These are phyloP conservation scores for Dryas octopetala DNA, from an alignment of 306 rosid species.

Conservation along the genomic window DNA sequence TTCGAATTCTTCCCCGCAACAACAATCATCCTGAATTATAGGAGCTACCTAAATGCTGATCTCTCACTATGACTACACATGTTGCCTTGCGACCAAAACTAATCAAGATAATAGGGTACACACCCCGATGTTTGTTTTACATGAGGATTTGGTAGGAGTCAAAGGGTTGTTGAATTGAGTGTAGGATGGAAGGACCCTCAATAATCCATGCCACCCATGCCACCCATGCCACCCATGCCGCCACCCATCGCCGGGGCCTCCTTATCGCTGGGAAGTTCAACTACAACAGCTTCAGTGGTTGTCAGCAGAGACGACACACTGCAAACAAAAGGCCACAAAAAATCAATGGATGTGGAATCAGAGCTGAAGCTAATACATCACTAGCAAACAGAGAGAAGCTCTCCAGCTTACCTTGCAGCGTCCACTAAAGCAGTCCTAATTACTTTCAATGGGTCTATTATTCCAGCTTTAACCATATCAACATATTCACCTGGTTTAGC, in stretches of 20 bases:
- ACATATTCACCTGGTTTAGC: conserved; percentile 77
- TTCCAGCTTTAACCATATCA: conserved; percentile 88
- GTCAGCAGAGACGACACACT: conserved; percentile 95
- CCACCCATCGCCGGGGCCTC: conserved; percentile 63
- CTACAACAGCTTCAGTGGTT: conserved; percentile 89
- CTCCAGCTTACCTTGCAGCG: conserved; percentile 71
- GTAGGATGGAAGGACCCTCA: conserved; percentile 23
- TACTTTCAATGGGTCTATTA: conserved; percentile 92
- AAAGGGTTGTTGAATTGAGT: neutral
- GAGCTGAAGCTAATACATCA: neutral
- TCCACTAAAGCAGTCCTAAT: conserved; percentile 94
- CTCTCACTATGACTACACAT: conserved; percentile 43
- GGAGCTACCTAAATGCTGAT: conserved; percentile 40
- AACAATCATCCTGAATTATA: conserved; percentile 12
- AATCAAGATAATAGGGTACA: conserved; percentile 7
- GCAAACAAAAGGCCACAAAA: conserved; percentile 26
- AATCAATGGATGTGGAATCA: neutral
- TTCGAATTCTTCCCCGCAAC: conserved; percentile 9
- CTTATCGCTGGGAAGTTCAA: conserved; percentile 75
- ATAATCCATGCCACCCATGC: conserved; percentile 65
- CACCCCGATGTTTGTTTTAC: conserved; percentile 4
- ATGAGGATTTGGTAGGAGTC: neutral
- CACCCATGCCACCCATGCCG: conserved; percentile 52
- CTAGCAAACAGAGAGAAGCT: neutral
- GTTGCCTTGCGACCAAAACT: conserved; percentile 33